phyloP scores from a whole-genome alignment of 2,329 filamentous ascomycete species.

The Helotiales sp. region DNA sequence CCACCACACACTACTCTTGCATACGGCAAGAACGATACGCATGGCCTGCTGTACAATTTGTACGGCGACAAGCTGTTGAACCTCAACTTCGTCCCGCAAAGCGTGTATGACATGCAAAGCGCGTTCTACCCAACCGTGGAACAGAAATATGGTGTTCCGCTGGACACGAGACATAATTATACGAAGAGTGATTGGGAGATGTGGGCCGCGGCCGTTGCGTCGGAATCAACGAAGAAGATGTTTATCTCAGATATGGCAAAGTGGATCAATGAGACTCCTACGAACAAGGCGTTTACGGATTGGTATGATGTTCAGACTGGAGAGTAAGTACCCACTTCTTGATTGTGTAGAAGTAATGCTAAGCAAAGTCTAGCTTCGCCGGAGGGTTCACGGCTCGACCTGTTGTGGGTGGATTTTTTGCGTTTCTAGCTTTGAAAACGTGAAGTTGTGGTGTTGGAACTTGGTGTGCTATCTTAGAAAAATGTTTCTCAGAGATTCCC shows the following conservation, averaged over 20 bases:
- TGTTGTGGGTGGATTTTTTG: slow-evolving; percentile 80
- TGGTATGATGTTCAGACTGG: slow-evolving; percentile 75
- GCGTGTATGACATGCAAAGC: slow-evolving; percentile 78
- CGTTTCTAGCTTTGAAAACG: slow-evolving; percentile 62
- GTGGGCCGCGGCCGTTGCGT: slow-evolving; percentile 71
- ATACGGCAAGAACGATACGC: slow-evolving; percentile 68
- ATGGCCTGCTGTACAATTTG: slow-evolving; percentile 75
- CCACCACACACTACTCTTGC: slow-evolving; percentile 74
- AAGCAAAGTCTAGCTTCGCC: slow-evolving; percentile 13
- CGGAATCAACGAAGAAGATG: slow-evolving; percentile 60
- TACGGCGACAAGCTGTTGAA: slow-evolving; percentile 79
- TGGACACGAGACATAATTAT: slow-evolving; percentile 81
- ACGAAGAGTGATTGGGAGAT: slow-evolving; percentile 90
- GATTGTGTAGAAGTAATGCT: not conserved
- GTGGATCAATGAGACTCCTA: slow-evolving; percentile 77
- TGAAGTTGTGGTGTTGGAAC: not conserved
- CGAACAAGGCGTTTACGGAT: slow-evolving; percentile 75
- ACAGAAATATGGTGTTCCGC: slow-evolving; percentile 78
- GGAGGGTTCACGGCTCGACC: slow-evolving; percentile 73
- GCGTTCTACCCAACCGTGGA: slow-evolving; percentile 75
- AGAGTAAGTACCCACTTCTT: slow-evolving; percentile 54
- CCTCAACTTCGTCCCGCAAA: slow-evolving; percentile 75
- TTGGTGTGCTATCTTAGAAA: no score
- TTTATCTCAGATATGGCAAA: slow-evolving; percentile 72
- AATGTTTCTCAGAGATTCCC: no score